Evolutionary conservation across 495 filamentous ascomycete genomes (phyloP).

Genomic region (Rostrohypoxylon terebratum): DNA sequence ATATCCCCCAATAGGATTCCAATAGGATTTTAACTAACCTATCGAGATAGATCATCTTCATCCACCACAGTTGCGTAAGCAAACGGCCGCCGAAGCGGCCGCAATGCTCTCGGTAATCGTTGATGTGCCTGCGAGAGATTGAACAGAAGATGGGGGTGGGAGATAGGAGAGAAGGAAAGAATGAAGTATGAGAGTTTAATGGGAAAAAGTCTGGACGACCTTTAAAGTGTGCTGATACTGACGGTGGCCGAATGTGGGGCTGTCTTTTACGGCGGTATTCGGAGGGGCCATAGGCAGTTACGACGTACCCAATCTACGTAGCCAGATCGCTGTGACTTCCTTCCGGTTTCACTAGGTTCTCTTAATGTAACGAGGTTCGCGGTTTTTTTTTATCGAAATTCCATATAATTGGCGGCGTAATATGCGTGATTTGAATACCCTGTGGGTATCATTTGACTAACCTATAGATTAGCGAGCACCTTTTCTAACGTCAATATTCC

Average conservation of each 20-base stretch:
- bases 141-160: not conserved
- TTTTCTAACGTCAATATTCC: not conserved
- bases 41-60: not conserved
- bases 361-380: not conserved
- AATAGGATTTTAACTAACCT: not conserved
- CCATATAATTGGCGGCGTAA: not conserved
- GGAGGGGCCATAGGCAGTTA: not conserved
- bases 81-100: not conserved
- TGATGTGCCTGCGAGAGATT: not conserved
- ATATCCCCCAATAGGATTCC: not conserved
- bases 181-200: not conserved
- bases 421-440: not conserved
- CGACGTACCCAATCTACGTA: not conserved
- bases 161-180: not conserved
- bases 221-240: not conserved
- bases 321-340: not conserved
- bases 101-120: not conserved
- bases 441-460: too few relatives aligned
- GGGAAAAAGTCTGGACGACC: not conserved
- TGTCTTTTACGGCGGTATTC: not conserved
- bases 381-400: not conserved
- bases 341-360: not conserved
- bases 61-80: not conserved
- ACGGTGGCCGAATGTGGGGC: not conserved
- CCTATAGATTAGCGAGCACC: not conserved